phyloP scores from a whole-genome alignment of 2,329 filamentous ascomycete species.

The Cercospora berteroae region DNA sequence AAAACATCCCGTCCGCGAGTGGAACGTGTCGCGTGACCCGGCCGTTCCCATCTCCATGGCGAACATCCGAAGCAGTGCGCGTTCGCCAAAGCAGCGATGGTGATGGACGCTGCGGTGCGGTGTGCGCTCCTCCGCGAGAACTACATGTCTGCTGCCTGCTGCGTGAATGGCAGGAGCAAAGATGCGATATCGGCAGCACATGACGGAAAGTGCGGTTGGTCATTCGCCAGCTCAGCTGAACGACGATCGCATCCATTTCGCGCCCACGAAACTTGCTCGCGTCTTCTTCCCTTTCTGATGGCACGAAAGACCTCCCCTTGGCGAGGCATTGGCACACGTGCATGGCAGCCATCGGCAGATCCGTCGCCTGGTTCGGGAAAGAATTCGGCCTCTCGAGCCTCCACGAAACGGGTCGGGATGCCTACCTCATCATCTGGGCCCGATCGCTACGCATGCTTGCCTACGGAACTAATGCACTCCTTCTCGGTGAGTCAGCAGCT shows the following conservation, averaged over 20 bases:
- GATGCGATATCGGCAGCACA: conserved; percentile 10
- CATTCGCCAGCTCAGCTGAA: conserved; percentile 1
- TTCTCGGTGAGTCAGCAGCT: conserved; percentile 28
- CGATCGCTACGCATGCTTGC: conserved; percentile 41
- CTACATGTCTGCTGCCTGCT: not conserved
- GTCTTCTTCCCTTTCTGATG: not conserved
- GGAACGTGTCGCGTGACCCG: not conserved
- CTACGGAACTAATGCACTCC: conserved; percentile 34
- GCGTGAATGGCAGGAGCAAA: not conserved
- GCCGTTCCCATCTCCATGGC: not conserved
- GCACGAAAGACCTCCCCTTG: conserved; percentile 1
- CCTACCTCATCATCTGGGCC: conserved; percentile 55
- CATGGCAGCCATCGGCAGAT: conserved; percentile 26
- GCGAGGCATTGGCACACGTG: conserved; percentile 11
- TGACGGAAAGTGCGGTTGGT: conserved; percentile 1
- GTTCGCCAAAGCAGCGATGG: not conserved
- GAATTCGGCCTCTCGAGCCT: conserved; percentile 37
- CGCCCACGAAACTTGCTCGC: not conserved
- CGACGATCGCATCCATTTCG: conserved; percentile 1
- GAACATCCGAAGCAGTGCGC: not conserved
- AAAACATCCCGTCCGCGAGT: not conserved
- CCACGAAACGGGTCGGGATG: conserved; percentile 43
- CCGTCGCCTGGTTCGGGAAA: conserved; percentile 35
- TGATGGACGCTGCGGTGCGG: not conserved
- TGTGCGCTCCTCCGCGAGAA: not conserved